phyloP scores from a whole-genome alignment of 2,329 filamentous ascomycete species.

The Neophaeococcomyces aloes region DNA sequence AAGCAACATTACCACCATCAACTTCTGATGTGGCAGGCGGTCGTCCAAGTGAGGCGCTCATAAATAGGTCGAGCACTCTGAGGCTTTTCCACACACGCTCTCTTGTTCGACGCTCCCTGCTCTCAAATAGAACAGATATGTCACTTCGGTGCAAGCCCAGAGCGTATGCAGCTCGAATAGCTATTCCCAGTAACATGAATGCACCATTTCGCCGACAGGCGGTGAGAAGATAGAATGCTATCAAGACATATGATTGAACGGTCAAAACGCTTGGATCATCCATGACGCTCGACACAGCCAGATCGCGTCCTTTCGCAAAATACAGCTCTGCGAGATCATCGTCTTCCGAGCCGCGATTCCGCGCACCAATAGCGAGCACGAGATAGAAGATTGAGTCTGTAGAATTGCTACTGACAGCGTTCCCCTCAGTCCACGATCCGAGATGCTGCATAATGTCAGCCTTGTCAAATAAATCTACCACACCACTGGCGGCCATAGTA shows the following conservation, averaged over 20 bases:
- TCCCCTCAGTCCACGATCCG: slow-evolving; percentile 30
- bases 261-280: slow-evolving; percentile 41
- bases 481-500: slow-evolving; percentile 36
- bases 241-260: slow-evolving; percentile 42
- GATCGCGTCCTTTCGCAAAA: slow-evolving; percentile 36
- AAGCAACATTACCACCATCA: slow-evolving; percentile 26
- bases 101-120: slow-evolving; percentile 31
- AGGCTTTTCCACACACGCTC: slow-evolving; percentile 45
- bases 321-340: slow-evolving; percentile 37
- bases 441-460: slow-evolving; percentile 33
- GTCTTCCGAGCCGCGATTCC: slow-evolving; percentile 29
- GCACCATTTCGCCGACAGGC: slow-evolving; percentile 44
- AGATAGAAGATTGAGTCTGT: slow-evolving; percentile 41
- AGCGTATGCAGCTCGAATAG: slow-evolving; percentile 43
- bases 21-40: slow-evolving; percentile 44
- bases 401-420: slow-evolving; percentile 25
- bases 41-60: slow-evolving; percentile 42
- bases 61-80: slow-evolving; percentile 41
- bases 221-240: slow-evolving; percentile 44
- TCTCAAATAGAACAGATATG: slow-evolving; percentile 41
- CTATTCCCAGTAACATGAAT: slow-evolving; percentile 43
- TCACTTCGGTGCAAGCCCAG: slow-evolving; percentile 44
- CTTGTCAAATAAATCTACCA: slow-evolving; percentile 40
- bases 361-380: slow-evolving; percentile 41
- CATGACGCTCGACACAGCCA: slow-evolving; percentile 37